Percentiles rank a stretch among this genome's conserved stretches.
Conservation (phyloP, 2,329 filamentous ascomycete genomes). For the Hypomyces perniciosus region DNA sequence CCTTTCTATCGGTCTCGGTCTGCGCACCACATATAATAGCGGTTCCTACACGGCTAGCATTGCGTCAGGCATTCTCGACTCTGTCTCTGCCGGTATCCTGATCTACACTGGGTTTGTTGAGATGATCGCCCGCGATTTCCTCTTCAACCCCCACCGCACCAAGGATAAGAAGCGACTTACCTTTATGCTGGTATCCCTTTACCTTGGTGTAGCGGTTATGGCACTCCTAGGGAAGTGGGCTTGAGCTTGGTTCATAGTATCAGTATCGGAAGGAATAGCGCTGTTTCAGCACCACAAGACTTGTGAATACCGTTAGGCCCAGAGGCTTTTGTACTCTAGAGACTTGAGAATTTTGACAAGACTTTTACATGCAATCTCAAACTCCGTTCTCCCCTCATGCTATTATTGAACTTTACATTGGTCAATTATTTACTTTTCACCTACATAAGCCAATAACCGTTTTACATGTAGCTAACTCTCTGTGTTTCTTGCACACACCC, state of each 20-base stretch:
- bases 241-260: slow-evolving; percentile 25
- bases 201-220: slow-evolving; percentile 66
- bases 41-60: slow-evolving; percentile 42
- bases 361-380: too few relatives aligned
- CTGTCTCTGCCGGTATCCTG: slow-evolving; percentile 76
- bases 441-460: too few relatives aligned
- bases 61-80: slow-evolving; percentile 76
- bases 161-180: slow-evolving; percentile 39
- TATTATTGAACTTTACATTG: too few relatives aligned
- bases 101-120: slow-evolving; percentile 87
- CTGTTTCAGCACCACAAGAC: too few relatives aligned
- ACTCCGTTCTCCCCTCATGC: too few relatives aligned
- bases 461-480: too few relatives aligned
- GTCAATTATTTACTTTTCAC: too few relatives aligned
- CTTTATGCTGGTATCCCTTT: slow-evolving; percentile 56
- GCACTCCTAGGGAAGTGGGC: slow-evolving; percentile 76
- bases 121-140: slow-evolving; percentile 84
- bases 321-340: too few relatives aligned
- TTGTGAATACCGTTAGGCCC: too few relatives aligned
- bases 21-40: slow-evolving; percentile 29
- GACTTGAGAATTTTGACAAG: too few relatives aligned
- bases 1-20: slow-evolving; percentile 43
- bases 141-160: slow-evolving; percentile 78
- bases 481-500: too few relatives aligned
- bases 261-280: too few relatives aligned